phyloP scores from a whole-genome alignment of 192 early-diverging fungal genomes.

The Backusella macrospora region DNA sequence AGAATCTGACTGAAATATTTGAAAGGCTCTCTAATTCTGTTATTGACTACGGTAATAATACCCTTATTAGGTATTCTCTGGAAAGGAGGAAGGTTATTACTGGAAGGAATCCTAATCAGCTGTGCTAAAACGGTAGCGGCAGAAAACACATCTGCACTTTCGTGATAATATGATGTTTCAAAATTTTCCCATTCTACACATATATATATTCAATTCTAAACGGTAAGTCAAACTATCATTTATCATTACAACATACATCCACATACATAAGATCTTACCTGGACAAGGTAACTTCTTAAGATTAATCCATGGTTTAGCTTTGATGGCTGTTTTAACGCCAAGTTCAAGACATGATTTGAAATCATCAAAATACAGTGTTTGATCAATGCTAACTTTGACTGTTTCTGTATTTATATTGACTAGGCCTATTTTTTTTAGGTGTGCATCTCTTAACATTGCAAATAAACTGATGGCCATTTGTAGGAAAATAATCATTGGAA shows the following conservation, averaged over 20 bases:
- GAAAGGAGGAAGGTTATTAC: neutral
- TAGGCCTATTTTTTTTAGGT: neutral
- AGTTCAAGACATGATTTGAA: neutral
- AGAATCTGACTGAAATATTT: neutral
- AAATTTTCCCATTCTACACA: neutral
- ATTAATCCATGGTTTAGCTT: neutral
- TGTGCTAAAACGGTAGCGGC: neutral
- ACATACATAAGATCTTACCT: neutral
- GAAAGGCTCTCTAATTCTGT: neutral
- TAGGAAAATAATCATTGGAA: neutral
- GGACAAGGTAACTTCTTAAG: neutral
- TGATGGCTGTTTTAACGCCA: neutral
- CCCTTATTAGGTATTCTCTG: neutral
- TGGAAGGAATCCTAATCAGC: neutral
- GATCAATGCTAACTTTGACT: neutral
- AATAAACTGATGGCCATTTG: neutral
- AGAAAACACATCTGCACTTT: neutral
- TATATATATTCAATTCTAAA: no score
- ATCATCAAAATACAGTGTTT: neutral
- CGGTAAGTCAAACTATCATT: neutral
- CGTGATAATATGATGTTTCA: neutral
- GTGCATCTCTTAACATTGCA: neutral
- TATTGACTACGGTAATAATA: neutral
- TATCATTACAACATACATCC: neutral
- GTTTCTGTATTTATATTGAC: neutral